Evolutionary conservation across 1,139 yeast species (phyloP).

Genomic region (Candida sanyaensis): DNA sequence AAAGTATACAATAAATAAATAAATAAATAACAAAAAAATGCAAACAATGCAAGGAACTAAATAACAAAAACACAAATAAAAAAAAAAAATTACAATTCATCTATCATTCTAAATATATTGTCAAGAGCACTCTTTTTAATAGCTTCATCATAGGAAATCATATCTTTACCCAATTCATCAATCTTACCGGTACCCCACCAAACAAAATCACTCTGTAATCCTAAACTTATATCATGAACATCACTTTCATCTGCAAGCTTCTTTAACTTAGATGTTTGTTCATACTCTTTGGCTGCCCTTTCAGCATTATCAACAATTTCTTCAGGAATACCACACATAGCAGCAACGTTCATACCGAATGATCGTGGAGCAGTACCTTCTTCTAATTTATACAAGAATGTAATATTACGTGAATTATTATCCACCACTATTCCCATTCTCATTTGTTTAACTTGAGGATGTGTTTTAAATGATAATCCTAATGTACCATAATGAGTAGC

Average conservation of each 20-base stretch:
- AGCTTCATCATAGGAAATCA: slow-evolving; percentile 45
- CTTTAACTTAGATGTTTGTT: slow-evolving; percentile 77
- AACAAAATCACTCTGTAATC: slow-evolving; percentile 76
- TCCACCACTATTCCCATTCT: slow-evolving; percentile 92
- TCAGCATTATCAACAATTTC: slow-evolving; percentile 80
- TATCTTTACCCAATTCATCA: slow-evolving; percentile 39
- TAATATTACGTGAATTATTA: slow-evolving; percentile 73
- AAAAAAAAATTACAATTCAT: slow-evolving; percentile 16
- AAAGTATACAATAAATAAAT: not conserved
- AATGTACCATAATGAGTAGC: slow-evolving; percentile 95
- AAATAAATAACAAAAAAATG: not conserved
- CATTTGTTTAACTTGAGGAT: slow-evolving; percentile 79
- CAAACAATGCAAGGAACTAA: not conserved
- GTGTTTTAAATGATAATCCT: slow-evolving; percentile 71
- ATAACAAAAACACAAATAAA: not conserved
- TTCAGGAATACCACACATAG: slow-evolving; percentile 92
- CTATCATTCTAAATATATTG: slow-evolving; percentile 55
- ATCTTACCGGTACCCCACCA: slow-evolving; percentile 51
- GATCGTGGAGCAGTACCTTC: slow-evolving; percentile 92
- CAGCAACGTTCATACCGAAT: slow-evolving; percentile 97
- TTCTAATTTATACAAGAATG: slow-evolving; percentile 85
- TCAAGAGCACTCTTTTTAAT: slow-evolving; percentile 48
- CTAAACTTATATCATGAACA: slow-evolving; percentile 52
- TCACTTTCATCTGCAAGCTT: slow-evolving; percentile 29
- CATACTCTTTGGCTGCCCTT: slow-evolving; percentile 77